Conservation (phyloP, 768 basidiomycete species). For the Rhizopogon roseolus region DNA sequence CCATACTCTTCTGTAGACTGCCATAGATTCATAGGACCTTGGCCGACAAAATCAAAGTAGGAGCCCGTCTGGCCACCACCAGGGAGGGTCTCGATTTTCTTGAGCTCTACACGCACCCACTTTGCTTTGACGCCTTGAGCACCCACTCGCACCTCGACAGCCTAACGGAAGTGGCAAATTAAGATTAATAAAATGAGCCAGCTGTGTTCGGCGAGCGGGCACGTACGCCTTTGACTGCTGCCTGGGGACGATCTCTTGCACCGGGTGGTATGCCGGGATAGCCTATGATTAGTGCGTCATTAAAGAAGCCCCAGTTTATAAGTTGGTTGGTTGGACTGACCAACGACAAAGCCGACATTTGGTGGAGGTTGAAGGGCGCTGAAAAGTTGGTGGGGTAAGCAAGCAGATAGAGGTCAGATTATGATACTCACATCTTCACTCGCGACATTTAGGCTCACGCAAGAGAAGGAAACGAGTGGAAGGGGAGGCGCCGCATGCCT, state of each 20-base stretch:
- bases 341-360: conserved; percentile 85
- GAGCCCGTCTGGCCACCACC: conserved; percentile 64
- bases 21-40: conserved; percentile 83
- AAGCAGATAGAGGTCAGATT: conserved; percentile 1
- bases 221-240: conserved; percentile 82
- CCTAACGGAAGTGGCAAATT: conserved; percentile 35
- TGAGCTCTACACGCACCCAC: conserved; percentile 88
- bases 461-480: conserved; percentile 3
- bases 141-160: conserved; percentile 80
- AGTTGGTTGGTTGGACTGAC: conserved; percentile 32
- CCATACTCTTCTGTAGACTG: conserved; percentile 72
- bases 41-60: conserved; percentile 77
- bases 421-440: conserved; percentile 38
- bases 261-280: conserved; percentile 88
- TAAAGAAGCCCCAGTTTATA: conserved; percentile 1
- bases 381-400: background rate
- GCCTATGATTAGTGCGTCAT: conserved; percentile 37
- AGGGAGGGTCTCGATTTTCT: conserved; percentile 83
- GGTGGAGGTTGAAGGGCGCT: conserved; percentile 84
- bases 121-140: conserved; percentile 79
- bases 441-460: conserved; percentile 30
- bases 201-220: background rate
- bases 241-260: conserved; percentile 70
- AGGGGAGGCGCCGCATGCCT: conserved; percentile 7
- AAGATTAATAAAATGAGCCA: conserved; percentile 8